Conservation (phyloP, 768 basidiomycete species). For the Tricholoma bakamatsutake region DNA sequence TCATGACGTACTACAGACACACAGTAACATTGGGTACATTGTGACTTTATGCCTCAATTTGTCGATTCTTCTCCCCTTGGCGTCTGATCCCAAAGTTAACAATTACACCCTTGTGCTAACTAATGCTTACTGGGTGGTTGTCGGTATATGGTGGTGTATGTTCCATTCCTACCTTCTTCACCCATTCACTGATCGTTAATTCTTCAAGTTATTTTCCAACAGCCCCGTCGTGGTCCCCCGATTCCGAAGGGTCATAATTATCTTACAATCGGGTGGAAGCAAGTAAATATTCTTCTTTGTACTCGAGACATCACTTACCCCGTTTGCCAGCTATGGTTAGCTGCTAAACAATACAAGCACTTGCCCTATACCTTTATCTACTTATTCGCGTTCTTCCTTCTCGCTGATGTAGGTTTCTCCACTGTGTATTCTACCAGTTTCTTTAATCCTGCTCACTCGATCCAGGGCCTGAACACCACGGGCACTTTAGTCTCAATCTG, state of each 20-base stretch:
- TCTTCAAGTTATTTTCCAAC: conserved; percentile 68
- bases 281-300: conserved; percentile 34
- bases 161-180: background rate
- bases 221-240: conserved; percentile 76
- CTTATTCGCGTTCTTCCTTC: conserved; percentile 69
- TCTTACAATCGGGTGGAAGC: conserved; percentile 82
- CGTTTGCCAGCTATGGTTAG: conserved; percentile 61
- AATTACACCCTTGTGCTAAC: conserved; percentile 70
- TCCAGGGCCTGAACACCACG: conserved; percentile 75
- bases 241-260: conserved; percentile 75
- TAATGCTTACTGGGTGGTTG: conserved; percentile 71
- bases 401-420: conserved; percentile 56
- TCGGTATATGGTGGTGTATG: conserved; percentile 88
- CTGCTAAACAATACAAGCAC: conserved; percentile 67
- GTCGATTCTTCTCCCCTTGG: conserved; percentile 60
- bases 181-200: background rate
- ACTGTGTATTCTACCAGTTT: background rate
- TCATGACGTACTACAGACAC: conserved; percentile 37
- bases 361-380: conserved; percentile 82
- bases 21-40: conserved; percentile 75
- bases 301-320: background rate
- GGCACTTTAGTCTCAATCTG: conserved; percentile 70
- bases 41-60: conserved; percentile 60
- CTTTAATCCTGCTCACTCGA: background rate
- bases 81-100: conserved; percentile 54